These are phyloP conservation scores for Colletotrichum kahawae DNA, from an alignment of 2,329 filamentous ascomycete species.

Conservation along the genomic window DNA sequence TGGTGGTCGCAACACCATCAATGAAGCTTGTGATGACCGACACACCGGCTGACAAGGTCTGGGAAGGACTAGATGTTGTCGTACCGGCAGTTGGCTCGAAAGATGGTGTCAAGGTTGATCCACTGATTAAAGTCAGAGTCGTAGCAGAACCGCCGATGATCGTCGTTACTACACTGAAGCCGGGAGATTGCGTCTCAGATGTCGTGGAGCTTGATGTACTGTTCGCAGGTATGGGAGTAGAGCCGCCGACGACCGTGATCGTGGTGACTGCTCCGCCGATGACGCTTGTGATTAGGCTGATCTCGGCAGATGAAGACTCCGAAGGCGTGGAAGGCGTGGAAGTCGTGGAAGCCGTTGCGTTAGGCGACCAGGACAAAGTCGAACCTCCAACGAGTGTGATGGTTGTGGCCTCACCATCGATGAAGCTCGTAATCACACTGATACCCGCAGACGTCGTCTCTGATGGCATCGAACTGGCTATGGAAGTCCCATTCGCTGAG, in stretches of 20 bases:
- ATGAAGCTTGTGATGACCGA: not conserved
- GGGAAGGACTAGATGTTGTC: not conserved
- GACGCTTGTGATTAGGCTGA: not conserved
- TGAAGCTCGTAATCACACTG: not conserved
- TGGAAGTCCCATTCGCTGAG: not conserved
- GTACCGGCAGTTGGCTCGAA: not conserved
- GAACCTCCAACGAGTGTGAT: not conserved
- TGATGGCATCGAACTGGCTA: not conserved
- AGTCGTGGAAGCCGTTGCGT: fast-evolving
- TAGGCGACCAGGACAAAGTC: not conserved
- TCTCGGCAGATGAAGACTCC: not conserved
- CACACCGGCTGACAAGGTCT: not conserved
- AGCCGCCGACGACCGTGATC: not conserved
- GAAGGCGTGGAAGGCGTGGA: not conserved
- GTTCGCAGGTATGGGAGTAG: not conserved
- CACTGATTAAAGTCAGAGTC: not conserved
- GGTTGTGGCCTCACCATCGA: not conserved
- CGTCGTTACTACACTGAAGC: not conserved
- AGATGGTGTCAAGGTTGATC: not conserved
- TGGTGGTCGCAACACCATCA: not conserved
- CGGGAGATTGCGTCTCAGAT: not conserved
- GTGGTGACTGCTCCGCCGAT: not conserved
- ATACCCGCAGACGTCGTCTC: not conserved
- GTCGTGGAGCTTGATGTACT: not conserved
- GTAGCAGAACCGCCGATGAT: not conserved